Evolutionary conservation across 371 early-diverging fungal genomes (phyloP).

Genomic region (Apophysomyces variabilis): DNA sequence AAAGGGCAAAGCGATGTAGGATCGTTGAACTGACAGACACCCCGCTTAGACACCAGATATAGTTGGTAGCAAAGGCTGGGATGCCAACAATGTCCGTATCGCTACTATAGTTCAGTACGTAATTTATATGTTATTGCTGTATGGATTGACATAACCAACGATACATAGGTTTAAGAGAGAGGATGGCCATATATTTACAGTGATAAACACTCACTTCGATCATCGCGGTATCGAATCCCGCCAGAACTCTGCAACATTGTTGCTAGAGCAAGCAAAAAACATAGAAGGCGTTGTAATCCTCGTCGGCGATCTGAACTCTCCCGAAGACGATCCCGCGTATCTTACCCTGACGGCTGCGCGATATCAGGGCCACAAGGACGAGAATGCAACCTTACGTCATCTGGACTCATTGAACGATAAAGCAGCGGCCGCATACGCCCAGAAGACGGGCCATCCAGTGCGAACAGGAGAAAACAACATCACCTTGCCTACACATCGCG

Average conservation of each 20-base stretch:
- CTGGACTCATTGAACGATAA: slow-evolving; percentile 32
- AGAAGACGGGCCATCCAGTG: slow-evolving; percentile 31
- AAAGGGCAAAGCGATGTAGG: neutral
- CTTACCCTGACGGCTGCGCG: slow-evolving; percentile 27
- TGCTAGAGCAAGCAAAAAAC: slow-evolving; percentile 17
- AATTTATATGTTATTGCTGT: neutral
- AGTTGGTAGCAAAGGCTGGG: slow-evolving; percentile 47
- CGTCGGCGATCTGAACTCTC: slow-evolving; percentile 49
- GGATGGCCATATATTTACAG: slow-evolving; percentile 30
- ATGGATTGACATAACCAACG: neutral
- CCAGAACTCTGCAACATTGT: slow-evolving; percentile 28
- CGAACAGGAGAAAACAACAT: slow-evolving; percentile 32
- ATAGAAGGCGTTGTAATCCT: slow-evolving; percentile 20
- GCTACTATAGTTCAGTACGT: slow-evolving; percentile 46
- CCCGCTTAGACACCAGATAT: slow-evolving; percentile 35
- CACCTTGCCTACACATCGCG: slow-evolving; percentile 49
- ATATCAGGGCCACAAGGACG: slow-evolving; percentile 18
- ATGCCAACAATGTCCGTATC: slow-evolving; percentile 43
- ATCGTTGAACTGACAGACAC: neutral
- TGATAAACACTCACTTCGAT: slow-evolving; percentile 48
- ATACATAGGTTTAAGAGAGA: slow-evolving; percentile 28
- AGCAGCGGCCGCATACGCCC: slow-evolving; percentile 21
- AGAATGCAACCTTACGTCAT: slow-evolving; percentile 34
- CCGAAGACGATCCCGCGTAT: slow-evolving; percentile 44
- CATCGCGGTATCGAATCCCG: slow-evolving; percentile 35